Evolutionary conservation across 179 eudicot species (phyloP).

Genomic region (Silene coronaria): DNA sequence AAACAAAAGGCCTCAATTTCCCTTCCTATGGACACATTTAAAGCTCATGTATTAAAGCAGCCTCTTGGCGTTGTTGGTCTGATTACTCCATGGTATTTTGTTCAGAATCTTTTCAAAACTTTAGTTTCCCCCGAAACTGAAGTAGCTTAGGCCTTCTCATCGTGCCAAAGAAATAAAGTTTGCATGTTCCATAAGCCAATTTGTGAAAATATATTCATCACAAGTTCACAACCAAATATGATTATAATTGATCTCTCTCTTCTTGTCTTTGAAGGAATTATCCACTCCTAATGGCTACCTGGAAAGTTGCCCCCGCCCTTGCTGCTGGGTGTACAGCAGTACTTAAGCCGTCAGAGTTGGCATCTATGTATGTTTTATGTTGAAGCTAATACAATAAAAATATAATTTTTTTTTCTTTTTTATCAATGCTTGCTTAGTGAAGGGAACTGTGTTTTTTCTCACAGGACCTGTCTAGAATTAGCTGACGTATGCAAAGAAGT

Average conservation of each 20-base stretch:
- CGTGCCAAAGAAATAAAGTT: not conserved
- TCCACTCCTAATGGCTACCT: conserved; percentile 89
- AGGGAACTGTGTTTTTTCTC: conserved; percentile 8
- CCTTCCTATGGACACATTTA: conserved; percentile 82
- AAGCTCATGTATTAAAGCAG: conserved; percentile 69
- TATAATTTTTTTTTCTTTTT: not conserved
- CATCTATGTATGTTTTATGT: conserved; percentile 62
- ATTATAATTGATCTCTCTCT: not conserved
- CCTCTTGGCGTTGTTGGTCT: conserved; percentile 94
- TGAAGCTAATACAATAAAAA: not conserved
- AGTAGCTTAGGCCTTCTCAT: not conserved
- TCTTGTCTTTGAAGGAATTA: conserved; percentile 62
- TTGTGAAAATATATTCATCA: not conserved
- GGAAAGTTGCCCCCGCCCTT: conserved; percentile 99
- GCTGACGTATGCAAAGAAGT: conserved; percentile 78
- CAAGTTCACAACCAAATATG: not conserved
- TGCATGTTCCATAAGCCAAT: not conserved
- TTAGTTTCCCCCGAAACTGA: not conserved
- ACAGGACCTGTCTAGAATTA: conserved; percentile 89
- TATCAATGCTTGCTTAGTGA: conserved; percentile 2
- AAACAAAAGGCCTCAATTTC: conserved; percentile 73
- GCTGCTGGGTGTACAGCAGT: conserved; percentile 98
- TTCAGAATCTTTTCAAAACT: not conserved
- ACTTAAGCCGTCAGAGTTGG: conserved; percentile 90
- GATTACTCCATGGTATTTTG: conserved; percentile 89